Percentiles rank a stretch among this genome's conserved stretches.
Conservation (phyloP, 257 asterid species). For the Ballota nigra region DNA sequence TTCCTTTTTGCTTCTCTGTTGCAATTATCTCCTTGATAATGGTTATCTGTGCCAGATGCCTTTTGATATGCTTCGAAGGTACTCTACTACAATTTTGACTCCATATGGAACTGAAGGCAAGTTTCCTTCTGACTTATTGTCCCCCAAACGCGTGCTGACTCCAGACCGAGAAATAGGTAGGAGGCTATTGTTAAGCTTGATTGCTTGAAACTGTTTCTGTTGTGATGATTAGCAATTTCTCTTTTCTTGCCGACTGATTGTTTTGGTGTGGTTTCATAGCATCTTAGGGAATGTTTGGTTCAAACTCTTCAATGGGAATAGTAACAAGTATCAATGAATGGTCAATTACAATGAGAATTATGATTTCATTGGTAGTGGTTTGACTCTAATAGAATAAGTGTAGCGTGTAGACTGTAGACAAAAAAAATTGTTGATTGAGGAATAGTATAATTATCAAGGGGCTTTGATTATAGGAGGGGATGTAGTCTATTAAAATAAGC, state of each 20-base stretch:
- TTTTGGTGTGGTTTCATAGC: not conserved
- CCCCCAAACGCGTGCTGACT: slow-evolving; percentile 38
- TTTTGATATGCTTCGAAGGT: slow-evolving; percentile 34
- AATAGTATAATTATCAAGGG: too few species aligned
- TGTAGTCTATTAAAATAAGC: not conserved
- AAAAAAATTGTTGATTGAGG: not conserved
- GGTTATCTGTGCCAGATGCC: slow-evolving; percentile 30
- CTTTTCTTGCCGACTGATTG: not conserved
- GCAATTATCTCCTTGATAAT: slow-evolving; percentile 3
- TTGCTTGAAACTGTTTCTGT: not conserved
- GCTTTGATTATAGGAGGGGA: not conserved
- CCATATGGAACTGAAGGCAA: slow-evolving; percentile 53
- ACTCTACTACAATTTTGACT: slow-evolving; percentile 55
- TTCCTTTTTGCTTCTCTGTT: not conserved
- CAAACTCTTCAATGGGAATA: not conserved
- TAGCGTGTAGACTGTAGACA: not conserved
- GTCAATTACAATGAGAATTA: not conserved
- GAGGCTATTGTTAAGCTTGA: not conserved
- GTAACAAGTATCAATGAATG: not conserved
- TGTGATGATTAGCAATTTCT: not conserved
- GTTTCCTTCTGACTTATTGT: slow-evolving; percentile 57
- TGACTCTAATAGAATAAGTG: not conserved
- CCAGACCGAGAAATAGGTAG: slow-evolving; percentile 70
- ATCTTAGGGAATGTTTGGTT: not conserved
- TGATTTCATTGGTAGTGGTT: not conserved